Conservation (phyloP, 2,329 filamentous ascomycete species). For the Pleurostoma richardsiae region DNA sequence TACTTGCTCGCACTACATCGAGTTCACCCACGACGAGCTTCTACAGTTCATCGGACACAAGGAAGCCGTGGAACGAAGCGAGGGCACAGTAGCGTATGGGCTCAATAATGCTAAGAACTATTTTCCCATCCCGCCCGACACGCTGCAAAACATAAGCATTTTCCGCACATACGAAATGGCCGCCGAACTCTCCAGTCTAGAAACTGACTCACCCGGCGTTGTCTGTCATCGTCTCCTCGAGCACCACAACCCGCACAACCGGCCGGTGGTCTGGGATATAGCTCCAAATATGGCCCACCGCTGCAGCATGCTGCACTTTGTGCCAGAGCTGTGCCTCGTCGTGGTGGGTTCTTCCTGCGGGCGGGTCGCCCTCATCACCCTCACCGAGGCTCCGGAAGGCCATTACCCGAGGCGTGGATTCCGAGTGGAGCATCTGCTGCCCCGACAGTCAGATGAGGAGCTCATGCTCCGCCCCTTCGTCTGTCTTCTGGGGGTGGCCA, state of each 20-base stretch:
- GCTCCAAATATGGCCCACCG: conserved; percentile 34
- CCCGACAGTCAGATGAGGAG: conserved; percentile 40
- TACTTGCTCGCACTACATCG: conserved; percentile 2
- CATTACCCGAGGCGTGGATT: conserved; percentile 35
- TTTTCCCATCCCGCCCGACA: background rate
- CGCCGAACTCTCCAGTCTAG: conserved; percentile 38
- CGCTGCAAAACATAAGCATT: conserved; percentile 17
- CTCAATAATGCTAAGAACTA: background rate
- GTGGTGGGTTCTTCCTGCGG: conserved; percentile 64
- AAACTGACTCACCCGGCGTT: conserved; percentile 10
- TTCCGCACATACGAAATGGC: conserved; percentile 45
- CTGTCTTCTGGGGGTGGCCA: conserved; percentile 62
- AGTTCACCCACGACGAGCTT: background rate
- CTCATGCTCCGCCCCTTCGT: conserved; percentile 34
- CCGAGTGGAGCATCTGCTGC: conserved; percentile 49
- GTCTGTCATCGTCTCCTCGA: conserved; percentile 25
- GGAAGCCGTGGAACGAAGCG: background rate
- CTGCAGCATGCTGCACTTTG: conserved; percentile 57
- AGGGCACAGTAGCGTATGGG: background rate
- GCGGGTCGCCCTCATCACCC: conserved; percentile 54
- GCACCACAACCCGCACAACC: conserved; percentile 13
- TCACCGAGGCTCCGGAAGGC: conserved; percentile 41
- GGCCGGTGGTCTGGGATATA: conserved; percentile 23
- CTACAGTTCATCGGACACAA: background rate
- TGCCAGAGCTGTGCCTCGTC: conserved; percentile 67